Base-by-base conservation (phyloP, 345 rosid species). In the Boechera retrofracta region DNA sequence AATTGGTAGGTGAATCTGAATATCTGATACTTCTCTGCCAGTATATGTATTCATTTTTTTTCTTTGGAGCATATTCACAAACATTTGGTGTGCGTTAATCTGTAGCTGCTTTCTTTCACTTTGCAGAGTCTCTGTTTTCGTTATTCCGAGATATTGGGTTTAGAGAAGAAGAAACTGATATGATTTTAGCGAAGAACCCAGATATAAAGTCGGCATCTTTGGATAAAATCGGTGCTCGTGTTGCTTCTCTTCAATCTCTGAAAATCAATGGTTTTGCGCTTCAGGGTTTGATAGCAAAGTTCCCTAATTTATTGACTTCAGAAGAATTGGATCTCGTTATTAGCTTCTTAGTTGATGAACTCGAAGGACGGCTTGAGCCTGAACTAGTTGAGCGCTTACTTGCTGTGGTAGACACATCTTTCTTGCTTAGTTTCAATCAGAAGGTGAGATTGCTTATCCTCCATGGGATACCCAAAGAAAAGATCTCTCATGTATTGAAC, bases 401-500 rank as follows among this genome's bases (percentile, higher is more conserved):
- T 35, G 12, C 73, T 64, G 62, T 81, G 26, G 75, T 59, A 4
- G 89, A 83, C 66, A 66, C 85, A 29, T 81, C 76, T 79, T 54
- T 83, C 77, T 79, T 88, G 77, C 81, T 79, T 71, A 86, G 85
- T 79, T 90, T 88, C 71, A 86, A 78, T 68, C 82, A 77, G 65
- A 90, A 85, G 77, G 89, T 82, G 62, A 81, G 76, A 67, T 72
- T 85, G 77, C 89, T 88, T 33, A 68, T 85, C 56, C 79, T 61
- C 45, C 79, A 74, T 64, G 90, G 88, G 15, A 57, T 88, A 71
- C 85, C 89, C 1, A 64, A 61, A 73, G 92, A 87, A 26, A 79
- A 87, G 82, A 83, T 87, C 54, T 85, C 77, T 65, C 67, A 83
- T 47, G 84, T 92, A 2, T 85, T 93, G 82, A 86, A 86, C 85